Evolutionary conservation across 2,329 filamentous ascomycete species (phyloP), one percentile per base, ranked within the genome.

Genomic region (Fonsecaea nubica): DNA sequence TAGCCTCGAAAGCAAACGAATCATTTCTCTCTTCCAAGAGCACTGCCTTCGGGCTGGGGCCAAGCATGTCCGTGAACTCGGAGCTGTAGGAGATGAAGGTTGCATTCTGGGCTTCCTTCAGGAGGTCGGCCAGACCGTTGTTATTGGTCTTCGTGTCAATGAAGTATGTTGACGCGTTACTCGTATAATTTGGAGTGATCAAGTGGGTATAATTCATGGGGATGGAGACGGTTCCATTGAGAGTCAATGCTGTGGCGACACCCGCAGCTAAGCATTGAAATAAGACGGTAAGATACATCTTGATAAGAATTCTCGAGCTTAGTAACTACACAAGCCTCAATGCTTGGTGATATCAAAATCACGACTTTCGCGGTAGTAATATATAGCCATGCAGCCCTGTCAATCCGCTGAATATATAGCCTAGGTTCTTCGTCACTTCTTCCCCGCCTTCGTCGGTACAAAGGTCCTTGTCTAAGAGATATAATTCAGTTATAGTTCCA

Each of bases 231-330:
- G 40, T 45, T 5, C 40, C 40, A 45, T 45, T 45, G 15, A 45
- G 40, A 3, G 40, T 45, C 9, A 45, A 45, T 18, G 40, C n/a
- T 18, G 40, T 45, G n/a, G 40, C 40, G 2, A 45, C 40, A 45
- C 40, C 40, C 40, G 40, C 40, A 45, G 40, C 40, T 45, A 45
- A 45, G 40, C 40, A 45, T 45, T 45, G 40, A 45, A 45, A n/a
- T 7, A 45, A n/a, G n/a, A 45, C n/a, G 5, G 40, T 9, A n/a
- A 45, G 40, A 18, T 18, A 18, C 40, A 45, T 45, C 15, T 45
- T 45, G 40, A 18, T 45, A 45, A 45, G 40, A 6, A 45, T n/a
- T 45, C 7, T 18, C 3, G 30, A 18, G 9, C 40, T 45, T 45
- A n/a, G 40, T 7, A 45, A 45, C 4, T 45, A n/a, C n/a, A 45